These are phyloP conservation scores for Rozella allomycis DNA, from an alignment of 371 early-diverging fungal genomes.

Conservation along the genomic window DNA sequence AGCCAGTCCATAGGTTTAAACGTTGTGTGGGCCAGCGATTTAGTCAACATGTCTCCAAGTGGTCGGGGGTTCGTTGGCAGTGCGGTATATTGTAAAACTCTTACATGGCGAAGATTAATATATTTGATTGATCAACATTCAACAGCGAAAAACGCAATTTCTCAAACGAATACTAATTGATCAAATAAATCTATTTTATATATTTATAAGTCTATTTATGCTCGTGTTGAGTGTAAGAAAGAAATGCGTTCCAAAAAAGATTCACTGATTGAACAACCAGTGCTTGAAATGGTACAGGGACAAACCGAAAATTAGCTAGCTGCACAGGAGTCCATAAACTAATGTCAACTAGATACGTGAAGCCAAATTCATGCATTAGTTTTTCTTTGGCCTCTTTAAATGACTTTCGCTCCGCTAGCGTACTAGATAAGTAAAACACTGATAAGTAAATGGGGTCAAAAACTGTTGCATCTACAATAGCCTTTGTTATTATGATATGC, in stretches of 20 bases:
- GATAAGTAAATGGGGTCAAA: slow-evolving; percentile 11
- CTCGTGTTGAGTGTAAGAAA: slow-evolving; percentile 8
- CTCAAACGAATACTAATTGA: too few species aligned
- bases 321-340: slow-evolving; percentile 11
- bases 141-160: too few species aligned
- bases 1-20: too few species aligned
- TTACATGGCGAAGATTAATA: too few species aligned
- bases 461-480: slow-evolving; percentile 7
- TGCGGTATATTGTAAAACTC: too few species aligned
- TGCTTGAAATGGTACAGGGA: slow-evolving; percentile 9
- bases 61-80: too few species aligned
- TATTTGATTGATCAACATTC: too few species aligned
- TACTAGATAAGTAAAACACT: slow-evolving; percentile 8
- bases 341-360: slow-evolving; percentile 8
- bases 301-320: slow-evolving; percentile 8
- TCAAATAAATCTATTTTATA: too few species aligned
- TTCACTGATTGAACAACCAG: slow-evolving; percentile 10
- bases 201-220: too few species aligned
- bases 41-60: too few species aligned
- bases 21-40: too few species aligned
- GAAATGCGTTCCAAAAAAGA: slow-evolving; percentile 11
- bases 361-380: slow-evolving; percentile 5
- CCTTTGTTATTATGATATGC: too few species aligned
- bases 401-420: slow-evolving; percentile 3
- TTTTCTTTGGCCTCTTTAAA: slow-evolving; percentile 2